Evolutionary conservation across 139 green algal genomes (phyloP), one percentile per base, ranked within the genome.

Genomic region (Monoraphidium neglectum): DNA sequence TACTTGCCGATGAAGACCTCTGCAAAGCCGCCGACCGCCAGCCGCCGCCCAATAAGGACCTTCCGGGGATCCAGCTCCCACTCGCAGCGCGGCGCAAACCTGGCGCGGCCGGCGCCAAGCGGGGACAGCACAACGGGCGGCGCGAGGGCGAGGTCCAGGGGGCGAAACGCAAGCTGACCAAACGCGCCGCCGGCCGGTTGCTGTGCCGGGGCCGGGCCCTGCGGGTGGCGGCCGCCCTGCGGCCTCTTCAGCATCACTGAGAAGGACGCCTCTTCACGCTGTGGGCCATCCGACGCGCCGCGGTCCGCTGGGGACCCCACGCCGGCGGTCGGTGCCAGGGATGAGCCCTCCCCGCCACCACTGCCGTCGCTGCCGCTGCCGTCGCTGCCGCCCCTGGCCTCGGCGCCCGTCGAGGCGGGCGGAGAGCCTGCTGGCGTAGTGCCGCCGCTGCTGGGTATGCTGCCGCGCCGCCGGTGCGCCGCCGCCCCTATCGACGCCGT

Each of bases 1-100:
- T 93, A 93, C 43, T 86, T 86, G 33, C 83, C 88, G 4, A 91
- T 28, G 63, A 92, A 94, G 24, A 91, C 87, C 69, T 92, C 85
- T 1, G 85, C 85, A 77, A 90, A 92, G 21, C 85, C 87, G 32
- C 87, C 87, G 15, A 92, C 87, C 0, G 82, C 87, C 23, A 91
- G 74, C 28, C 87, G 70, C 32, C 73, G 62, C 2, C 82, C 82
- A 12, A 90, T 32, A 8, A 78, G 36, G 24, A 91, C 69, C 33
- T 84, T 72, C n/a, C 33, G 35, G 1, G 77, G 71, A 37, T 91
- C 79, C 4, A 91, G 63, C 76, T 89, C 84, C 86, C 86, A 91
- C 33, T 88, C 83, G 62, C 69, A 76, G 4, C 63, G 70, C 24
- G 53, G 35, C 56, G 30, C 38, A 16, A 60, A 28, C 30, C 23